Conservation (phyloP, 331 rosid genomes). For the Pyrus hybrid region DNA sequence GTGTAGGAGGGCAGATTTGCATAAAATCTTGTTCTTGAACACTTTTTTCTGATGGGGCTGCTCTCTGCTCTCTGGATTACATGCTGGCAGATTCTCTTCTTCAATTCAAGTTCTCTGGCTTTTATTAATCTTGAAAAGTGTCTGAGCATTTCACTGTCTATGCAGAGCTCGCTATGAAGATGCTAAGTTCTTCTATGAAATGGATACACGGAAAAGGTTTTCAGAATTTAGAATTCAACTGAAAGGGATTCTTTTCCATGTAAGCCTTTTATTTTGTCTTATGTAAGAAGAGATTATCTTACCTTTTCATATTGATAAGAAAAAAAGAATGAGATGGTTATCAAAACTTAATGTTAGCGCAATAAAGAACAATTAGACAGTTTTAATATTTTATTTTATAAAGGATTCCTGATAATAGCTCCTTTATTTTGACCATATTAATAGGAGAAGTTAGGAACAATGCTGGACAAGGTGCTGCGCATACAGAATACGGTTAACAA, state of each 20-base stretch:
- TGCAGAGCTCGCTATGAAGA: constrained; percentile 95
- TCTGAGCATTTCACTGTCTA: constrained; percentile 8
- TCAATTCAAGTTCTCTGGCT: background rate
- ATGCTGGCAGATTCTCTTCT: background rate
- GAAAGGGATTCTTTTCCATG: constrained; percentile 80
- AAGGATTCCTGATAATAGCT: background rate
- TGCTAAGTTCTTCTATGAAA: constrained; percentile 89
- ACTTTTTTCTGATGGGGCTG: background rate
- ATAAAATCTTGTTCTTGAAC: background rate
- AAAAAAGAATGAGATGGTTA: background rate
- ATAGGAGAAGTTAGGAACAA: constrained; percentile 92
- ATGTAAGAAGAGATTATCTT: background rate
- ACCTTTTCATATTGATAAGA: background rate
- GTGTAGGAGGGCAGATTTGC: background rate
- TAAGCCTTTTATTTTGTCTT: constrained; percentile 25
- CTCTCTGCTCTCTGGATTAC: background rate
- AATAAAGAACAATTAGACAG: background rate
- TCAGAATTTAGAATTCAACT: constrained; percentile 70
- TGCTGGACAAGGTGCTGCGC: constrained; percentile 87
- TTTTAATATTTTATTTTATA: too few species aligned
- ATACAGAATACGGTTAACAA: constrained; percentile 45
- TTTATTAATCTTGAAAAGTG: constrained; percentile 4
- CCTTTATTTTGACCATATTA: constrained; percentile 13
- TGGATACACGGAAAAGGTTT: constrained; percentile 65
- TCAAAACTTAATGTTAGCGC: background rate